Evolutionary conservation across 805 yeast species (phyloP), one percentile per base, ranked within the genome.

Genomic region (Metschnikowia lochheadii): DNA sequence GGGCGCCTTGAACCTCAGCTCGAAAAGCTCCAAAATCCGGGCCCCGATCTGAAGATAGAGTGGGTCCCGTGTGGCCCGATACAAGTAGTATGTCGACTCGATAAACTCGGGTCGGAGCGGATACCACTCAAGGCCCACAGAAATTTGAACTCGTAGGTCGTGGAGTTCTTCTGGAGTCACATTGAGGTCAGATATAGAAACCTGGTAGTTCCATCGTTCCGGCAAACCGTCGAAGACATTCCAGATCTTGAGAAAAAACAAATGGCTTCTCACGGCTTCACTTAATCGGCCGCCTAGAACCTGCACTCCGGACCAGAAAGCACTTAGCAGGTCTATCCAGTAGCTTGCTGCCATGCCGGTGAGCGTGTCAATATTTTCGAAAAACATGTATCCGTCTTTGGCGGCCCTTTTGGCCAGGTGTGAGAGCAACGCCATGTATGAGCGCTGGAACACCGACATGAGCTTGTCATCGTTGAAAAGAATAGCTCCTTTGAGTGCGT

Each of bases 51-150:
- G 81, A 17, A 91, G 68, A 64, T 84, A 90, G 61, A 89, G 75
- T 2, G 96, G 96, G 63, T 91, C 98, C 50, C 73, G 77, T 0
- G 97, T 91, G 1, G 96, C 96, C 38, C 86, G 72, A 61, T 85
- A 90, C 14, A 91, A 68, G 61, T 85, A 84, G 65, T 89, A 91
- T 0, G 95, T 89, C 0, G 96, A 87, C 63, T 91, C 98, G 40
- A 89, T 78, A 57, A 90, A 89, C 63, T 91, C 98, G 0, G 98
- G 98, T 49, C 98, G 72, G 40, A 91, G 71, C 2, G 97, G 96
- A 61, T 89, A 91, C 97, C 97, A 91, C 62, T 88, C 95, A 33
- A 89, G 68, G 0, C 80, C 71, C 2, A 87, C 67, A 1, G 80
- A 51, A 3, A n/a, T 29, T 7, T 32, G n/a, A 6, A 51, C 49